Conservation (phyloP, 2,329 filamentous ascomycete genomes). For the Mycosphaerelloides madeirae region DNA sequence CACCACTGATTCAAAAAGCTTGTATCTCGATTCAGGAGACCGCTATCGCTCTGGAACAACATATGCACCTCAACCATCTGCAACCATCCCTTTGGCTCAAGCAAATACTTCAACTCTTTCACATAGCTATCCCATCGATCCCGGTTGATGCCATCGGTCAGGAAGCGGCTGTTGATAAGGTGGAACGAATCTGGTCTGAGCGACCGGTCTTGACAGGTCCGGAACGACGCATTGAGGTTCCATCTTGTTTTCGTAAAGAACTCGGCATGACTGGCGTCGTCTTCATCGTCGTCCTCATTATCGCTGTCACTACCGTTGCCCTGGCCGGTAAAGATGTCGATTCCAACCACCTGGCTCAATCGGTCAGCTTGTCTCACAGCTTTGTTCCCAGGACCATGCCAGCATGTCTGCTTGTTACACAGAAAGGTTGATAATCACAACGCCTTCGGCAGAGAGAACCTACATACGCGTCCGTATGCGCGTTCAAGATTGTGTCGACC, state of each 20-base stretch:
- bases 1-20: conserved; percentile 24
- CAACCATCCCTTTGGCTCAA: conserved; percentile 75
- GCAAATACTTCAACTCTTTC: conserved; percentile 65
- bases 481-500: conserved; percentile 35
- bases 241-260: conserved; percentile 28
- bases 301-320: conserved; percentile 21
- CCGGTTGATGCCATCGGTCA: conserved; percentile 66
- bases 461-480: conserved; percentile 9
- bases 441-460: too few species aligned
- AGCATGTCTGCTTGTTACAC: too few species aligned
- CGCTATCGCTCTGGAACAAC: conserved; percentile 74
- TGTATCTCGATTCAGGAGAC: conserved; percentile 11
- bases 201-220: conserved; percentile 12
- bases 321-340: conserved; percentile 31
- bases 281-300: conserved; percentile 18
- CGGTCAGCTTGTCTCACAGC: neutral
- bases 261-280: conserved; percentile 20
- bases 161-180: conserved; percentile 72
- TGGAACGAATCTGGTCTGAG: conserved; percentile 60
- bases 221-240: conserved; percentile 33
- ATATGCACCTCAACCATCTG: conserved; percentile 86
- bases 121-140: conserved; percentile 72
- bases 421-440: too few species aligned
- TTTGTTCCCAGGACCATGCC: neutral
- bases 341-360: conserved; percentile 25